Percentiles rank a stretch among this genome's conserved stretches.
Conservation (phyloP, 345 rosid genomes). For the Lepidium sativum region DNA sequence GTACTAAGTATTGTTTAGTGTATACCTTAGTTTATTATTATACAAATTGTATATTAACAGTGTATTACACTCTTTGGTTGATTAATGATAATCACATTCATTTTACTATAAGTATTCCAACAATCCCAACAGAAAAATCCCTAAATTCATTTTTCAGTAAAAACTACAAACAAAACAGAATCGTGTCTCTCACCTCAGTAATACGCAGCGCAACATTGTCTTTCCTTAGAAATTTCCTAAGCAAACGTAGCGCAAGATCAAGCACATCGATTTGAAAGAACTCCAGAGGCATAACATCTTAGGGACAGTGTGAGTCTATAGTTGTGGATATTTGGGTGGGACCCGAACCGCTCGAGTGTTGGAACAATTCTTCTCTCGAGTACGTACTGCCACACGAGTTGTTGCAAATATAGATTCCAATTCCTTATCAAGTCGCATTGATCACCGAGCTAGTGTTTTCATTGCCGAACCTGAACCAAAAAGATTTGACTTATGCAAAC, state of each 20-base stretch:
- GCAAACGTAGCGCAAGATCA: conserved; percentile 85
- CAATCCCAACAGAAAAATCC: background rate
- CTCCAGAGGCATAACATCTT: conserved; percentile 41
- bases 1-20: too few relatives aligned
- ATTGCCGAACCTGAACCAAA: background rate
- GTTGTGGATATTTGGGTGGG: conserved; percentile 23
- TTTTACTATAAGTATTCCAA: background rate
- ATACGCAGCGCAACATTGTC: conserved; percentile 74
- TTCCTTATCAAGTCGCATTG: conserved; percentile 27
- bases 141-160: background rate
- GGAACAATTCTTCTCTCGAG: conserved; percentile 8
- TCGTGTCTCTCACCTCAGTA: conserved; percentile 53
- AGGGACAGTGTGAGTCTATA: background rate
- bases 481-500: background rate
- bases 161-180: background rate
- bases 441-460: conserved; percentile 26
- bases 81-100: too few relatives aligned
- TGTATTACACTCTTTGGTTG: too few relatives aligned
- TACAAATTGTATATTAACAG: too few relatives aligned
- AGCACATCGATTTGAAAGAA: conserved; percentile 82
- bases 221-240: conserved; percentile 73
- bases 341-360: conserved; percentile 19
- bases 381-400: background rate
- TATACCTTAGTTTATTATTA: too few relatives aligned
- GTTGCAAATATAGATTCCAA: background rate